These are phyloP conservation scores for Aquilaria agallochum DNA, from an alignment of 441 rosid genomes.

Conservation along the genomic window DNA sequence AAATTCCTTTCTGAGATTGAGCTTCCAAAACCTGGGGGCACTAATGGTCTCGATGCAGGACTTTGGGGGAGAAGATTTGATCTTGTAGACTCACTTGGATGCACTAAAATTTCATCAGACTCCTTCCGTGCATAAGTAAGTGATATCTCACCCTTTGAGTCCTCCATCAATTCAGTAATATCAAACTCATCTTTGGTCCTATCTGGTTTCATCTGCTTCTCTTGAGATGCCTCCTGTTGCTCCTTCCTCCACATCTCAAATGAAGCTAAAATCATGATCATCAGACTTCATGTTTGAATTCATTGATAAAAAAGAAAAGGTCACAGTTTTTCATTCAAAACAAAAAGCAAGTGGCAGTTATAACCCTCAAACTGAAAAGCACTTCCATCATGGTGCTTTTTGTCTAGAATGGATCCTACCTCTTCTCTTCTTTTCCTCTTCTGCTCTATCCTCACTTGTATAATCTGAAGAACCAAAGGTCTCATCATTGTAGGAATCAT, in stretches of 20 bases:
- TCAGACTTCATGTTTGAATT: slow-evolving; percentile 20
- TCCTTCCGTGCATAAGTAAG: slow-evolving; percentile 33
- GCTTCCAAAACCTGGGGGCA: slow-evolving; percentile 93
- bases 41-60: slow-evolving; percentile 86
- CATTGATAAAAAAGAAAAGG: slow-evolving; percentile 13
- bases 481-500: slow-evolving; percentile 83
- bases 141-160: slow-evolving; percentile 56
- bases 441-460: slow-evolving; percentile 83
- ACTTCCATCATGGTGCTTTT: slow-evolving; percentile 5
- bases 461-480: slow-evolving; percentile 91
- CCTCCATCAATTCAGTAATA: slow-evolving; percentile 57
- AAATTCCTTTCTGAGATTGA: slow-evolving; percentile 45
- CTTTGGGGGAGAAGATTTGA: slow-evolving; percentile 39
- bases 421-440: slow-evolving; percentile 97
- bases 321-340: neutral
- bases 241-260: slow-evolving; percentile 97
- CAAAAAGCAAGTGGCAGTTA: neutral
- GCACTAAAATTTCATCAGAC: slow-evolving; percentile 32
- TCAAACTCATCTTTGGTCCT: slow-evolving; percentile 60
- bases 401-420: slow-evolving; percentile 37
- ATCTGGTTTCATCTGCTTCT: slow-evolving; percentile 63
- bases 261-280: slow-evolving; percentile 51
- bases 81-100: slow-evolving; percentile 35
- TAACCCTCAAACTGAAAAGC: slow-evolving; percentile 6
- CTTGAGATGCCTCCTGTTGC: slow-evolving; percentile 85